These are phyloP conservation scores for Fraxinus xanthoxyloides DNA, from an alignment of 305 asterid species.

Conservation along the genomic window DNA sequence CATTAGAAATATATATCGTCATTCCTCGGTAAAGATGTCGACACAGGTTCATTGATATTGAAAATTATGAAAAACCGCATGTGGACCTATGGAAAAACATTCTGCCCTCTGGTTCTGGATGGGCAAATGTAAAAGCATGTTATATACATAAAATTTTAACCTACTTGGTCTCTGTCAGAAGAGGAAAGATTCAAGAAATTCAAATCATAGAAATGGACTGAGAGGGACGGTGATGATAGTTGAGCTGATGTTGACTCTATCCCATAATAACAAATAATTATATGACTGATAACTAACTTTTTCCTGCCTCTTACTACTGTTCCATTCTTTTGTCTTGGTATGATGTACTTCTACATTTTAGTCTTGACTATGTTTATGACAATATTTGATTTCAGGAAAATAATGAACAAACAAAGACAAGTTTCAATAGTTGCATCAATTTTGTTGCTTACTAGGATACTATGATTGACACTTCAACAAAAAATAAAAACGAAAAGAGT, in stretches of 20 bases:
- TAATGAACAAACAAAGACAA: background rate
- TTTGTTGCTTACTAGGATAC: background rate
- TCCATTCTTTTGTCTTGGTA: background rate
- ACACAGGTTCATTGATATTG: slow-evolving; percentile 1
- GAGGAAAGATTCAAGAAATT: background rate
- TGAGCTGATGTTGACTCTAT: background rate
- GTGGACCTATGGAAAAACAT: slow-evolving; percentile 8
- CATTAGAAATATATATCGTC: slow-evolving; percentile 8
- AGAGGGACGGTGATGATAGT: background rate
- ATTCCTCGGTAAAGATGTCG: slow-evolving; percentile 6
- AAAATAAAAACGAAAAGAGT: background rate
- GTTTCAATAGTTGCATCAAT: background rate
- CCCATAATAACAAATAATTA: background rate
- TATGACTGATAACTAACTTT: background rate
- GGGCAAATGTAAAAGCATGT: background rate
- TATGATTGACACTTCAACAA: background rate
- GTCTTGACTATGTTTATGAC: background rate
- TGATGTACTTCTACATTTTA: slow-evolving; percentile 1
- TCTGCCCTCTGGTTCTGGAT: background rate
- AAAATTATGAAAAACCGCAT: background rate
- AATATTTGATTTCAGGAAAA: background rate
- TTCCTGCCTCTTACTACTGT: slow-evolving; percentile 1
- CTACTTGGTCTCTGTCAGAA: background rate
- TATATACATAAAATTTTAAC: background rate
- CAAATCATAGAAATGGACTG: slow-evolving; percentile 3